Evolutionary conservation across 768 basidiomycete genomes (phyloP), one percentile per base, ranked within the genome.

Genomic region (Dendrothele bispora): DNA sequence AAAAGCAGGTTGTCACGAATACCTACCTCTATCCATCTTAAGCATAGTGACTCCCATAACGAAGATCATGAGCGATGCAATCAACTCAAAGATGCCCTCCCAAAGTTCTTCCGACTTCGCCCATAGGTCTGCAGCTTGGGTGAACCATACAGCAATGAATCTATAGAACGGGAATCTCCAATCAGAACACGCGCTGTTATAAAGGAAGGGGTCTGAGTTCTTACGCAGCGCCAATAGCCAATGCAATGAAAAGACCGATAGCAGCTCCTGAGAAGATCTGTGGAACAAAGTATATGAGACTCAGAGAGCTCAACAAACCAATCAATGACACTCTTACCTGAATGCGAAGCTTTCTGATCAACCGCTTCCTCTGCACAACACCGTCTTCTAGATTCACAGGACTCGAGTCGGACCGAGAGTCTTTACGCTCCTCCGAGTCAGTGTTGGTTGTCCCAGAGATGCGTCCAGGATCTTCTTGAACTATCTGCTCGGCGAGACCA

Each of bases 131-230:
- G 77, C 75, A 0, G 95, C 86, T 59, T 89, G 82, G 25, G 93
- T 98, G 70, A 95, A 98, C 88, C 93, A 98, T 34, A 97, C 79
- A 6, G 88, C 92, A 52, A 98, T 88, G 67, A 95, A 98, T 2
- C 74, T 75, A 10, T 42, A 4, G 45, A 35, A 32, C 21, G 7
- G 4, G 10, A 42, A 34, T 40, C 25, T 43, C 39, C 25, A 49
- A 30, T 24, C 21, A 25, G 22, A 18, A n/a, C 39, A n/a, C n/a
- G n/a, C n/a, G n/a, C n/a, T n/a, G n/a, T n/a, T n/a, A 17, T 11
- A 24, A 12, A 5, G 2, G 2, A n/a, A 40, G 15, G 18, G 3
- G 17, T n/a, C 24, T 2, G 27, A 28, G 24, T 2, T 60, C 73
- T 49, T 53, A 79, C 72, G 91, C 84, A 11, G 89, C 92, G 27